These are phyloP conservation scores for Trametes meyenii DNA, from an alignment of 768 basidiomycete species.

Conservation along the genomic window DNA sequence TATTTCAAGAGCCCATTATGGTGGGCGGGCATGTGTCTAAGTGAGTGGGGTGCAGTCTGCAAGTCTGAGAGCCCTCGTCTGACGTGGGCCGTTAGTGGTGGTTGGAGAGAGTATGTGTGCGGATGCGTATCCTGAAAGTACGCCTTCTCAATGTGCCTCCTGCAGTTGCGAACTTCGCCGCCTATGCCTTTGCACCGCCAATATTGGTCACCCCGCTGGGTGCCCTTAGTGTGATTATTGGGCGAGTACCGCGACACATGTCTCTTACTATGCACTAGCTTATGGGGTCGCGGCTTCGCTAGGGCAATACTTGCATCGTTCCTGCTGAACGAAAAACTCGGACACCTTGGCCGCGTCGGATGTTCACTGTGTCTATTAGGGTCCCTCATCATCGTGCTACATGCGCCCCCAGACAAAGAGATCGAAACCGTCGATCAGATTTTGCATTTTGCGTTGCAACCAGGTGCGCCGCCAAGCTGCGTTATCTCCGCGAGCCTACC, in stretches of 20 bases:
- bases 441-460: slow-evolving; percentile 85
- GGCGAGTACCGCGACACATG: slow-evolving; percentile 53
- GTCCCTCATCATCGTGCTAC: slow-evolving; percentile 91
- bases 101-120: slow-evolving; percentile 76
- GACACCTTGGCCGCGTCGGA: slow-evolving; percentile 87
- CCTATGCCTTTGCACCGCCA: slow-evolving; percentile 96
- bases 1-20: slow-evolving; percentile 93
- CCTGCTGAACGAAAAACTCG: slow-evolving; percentile 89
- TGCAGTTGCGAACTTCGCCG: slow-evolving; percentile 87
- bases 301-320: slow-evolving; percentile 95
- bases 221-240: slow-evolving; percentile 93
- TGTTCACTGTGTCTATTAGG: slow-evolving; percentile 85
- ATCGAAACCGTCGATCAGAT: slow-evolving; percentile 94
- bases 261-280: neutral
- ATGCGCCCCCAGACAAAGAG: slow-evolving; percentile 95
- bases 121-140: slow-evolving; percentile 10
- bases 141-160: neutral
- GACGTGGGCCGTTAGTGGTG: slow-evolving; percentile 61
- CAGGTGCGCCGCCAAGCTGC: slow-evolving; percentile 54
- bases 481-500: neutral
- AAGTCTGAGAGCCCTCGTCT: neutral
- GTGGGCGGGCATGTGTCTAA: slow-evolving; percentile 94
- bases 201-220: slow-evolving; percentile 99
- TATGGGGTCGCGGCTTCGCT: neutral
- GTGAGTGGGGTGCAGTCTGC: slow-evolving; percentile 52